Evolutionary conservation across 176 grass and related monocot species (phyloP).

Genomic region (Thinopyrum elongatum): DNA sequence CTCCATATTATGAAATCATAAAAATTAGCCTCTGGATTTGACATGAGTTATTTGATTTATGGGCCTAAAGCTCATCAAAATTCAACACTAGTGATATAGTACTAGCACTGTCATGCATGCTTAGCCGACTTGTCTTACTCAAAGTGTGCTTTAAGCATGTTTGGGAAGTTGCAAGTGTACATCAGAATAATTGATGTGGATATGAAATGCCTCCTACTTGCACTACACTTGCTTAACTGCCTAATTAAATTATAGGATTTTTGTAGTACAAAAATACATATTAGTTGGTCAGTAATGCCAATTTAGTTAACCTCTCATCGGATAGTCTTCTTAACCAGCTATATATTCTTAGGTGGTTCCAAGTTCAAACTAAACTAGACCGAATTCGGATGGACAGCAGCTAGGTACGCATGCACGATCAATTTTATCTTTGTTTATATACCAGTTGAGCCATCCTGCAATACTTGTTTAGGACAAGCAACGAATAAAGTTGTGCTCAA

Average conservation of each 20-base stretch:
- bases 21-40: too few species aligned
- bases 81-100: neutral
- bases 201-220: neutral
- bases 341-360: neutral
- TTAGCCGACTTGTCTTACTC: neutral
- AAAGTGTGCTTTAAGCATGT: neutral
- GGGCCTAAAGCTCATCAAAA: too few species aligned
- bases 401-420: neutral
- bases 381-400: neutral
- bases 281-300: neutral
- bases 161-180: neutral
- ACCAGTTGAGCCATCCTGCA: neutral
- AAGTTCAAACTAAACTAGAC: slow-evolving; percentile 15
- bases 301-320: neutral
- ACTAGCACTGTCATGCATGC: neutral
- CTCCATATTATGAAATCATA: neutral
- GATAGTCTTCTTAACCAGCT: neutral
- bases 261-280: neutral
- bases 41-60: neutral
- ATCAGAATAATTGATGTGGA: neutral
- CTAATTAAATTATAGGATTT: neutral
- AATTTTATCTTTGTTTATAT: neutral
- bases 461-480: slow-evolving; percentile 37
- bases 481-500: slow-evolving; percentile 33
- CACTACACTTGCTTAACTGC: neutral